Conservation (phyloP, 441 rosid species). For the Adansonia madagascariensis region DNA sequence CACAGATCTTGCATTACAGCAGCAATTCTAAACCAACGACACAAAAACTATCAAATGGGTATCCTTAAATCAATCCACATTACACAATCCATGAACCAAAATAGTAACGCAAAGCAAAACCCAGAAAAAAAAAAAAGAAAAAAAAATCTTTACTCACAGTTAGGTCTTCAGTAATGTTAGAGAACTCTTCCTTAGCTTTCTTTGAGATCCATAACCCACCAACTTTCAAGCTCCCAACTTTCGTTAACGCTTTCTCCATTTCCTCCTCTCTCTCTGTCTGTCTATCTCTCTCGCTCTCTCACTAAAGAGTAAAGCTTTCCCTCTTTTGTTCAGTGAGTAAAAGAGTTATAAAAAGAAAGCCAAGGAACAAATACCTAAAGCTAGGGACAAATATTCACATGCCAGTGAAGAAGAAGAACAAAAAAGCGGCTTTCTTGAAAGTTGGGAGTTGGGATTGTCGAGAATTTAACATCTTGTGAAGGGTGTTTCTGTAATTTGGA, state of each 20-base stretch:
- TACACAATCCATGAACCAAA: slow-evolving; percentile 20
- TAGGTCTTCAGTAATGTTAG: slow-evolving; percentile 73
- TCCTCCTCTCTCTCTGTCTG: background rate
- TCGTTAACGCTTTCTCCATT: slow-evolving; percentile 91
- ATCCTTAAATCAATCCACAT: slow-evolving; percentile 33
- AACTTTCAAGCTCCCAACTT: slow-evolving; percentile 71
- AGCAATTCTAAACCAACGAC: slow-evolving; percentile 25
- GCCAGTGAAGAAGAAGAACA: slow-evolving; percentile 13
- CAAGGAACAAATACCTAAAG: background rate
- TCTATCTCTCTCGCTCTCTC: no score
- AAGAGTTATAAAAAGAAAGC: background rate
- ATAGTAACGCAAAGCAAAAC: background rate
- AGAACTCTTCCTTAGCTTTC: slow-evolving; percentile 83
- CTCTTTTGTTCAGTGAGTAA: background rate
- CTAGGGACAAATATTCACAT: slow-evolving; percentile 23
- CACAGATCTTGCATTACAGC: slow-evolving; percentile 42
- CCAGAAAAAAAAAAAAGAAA: background rate
- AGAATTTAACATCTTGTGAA: slow-evolving; percentile 1
- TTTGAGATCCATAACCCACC: slow-evolving; percentile 83
- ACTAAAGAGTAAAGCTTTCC: slow-evolving; percentile 6
- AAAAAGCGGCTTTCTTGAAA: slow-evolving; percentile 32
- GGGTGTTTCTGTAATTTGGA: slow-evolving; percentile 16
- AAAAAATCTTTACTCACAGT: slow-evolving; percentile 43
- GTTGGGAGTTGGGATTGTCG: background rate
- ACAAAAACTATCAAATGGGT: slow-evolving; percentile 17